Percentiles rank a stretch among this genome's conserved stretches.
These are phyloP conservation scores for Kwoniella sp. DNA, from an alignment of 768 basidiomycete genomes.

Conservation along the genomic window DNA sequence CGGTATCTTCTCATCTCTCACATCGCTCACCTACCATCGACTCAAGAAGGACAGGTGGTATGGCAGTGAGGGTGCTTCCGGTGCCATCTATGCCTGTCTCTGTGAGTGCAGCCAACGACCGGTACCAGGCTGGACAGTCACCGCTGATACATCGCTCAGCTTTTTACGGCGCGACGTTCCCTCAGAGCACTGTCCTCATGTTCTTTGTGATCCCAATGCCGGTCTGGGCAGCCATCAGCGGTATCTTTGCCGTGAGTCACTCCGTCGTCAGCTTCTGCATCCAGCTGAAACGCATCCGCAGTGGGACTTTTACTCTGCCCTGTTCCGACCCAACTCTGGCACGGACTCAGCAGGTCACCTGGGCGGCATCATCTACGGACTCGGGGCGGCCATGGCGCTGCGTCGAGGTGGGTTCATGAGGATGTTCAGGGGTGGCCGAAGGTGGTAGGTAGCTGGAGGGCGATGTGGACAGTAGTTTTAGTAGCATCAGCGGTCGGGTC, in stretches of 20 bases:
- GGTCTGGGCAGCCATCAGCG: slow-evolving; percentile 42
- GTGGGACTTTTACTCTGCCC: slow-evolving; percentile 41
- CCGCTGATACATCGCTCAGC: slow-evolving; percentile 16
- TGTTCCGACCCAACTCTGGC: slow-evolving; percentile 24
- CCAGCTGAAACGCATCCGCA: slow-evolving; percentile 6
- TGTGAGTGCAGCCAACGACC: slow-evolving; percentile 4
- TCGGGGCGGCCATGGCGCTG: slow-evolving; percentile 32
- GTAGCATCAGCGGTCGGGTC: no score
- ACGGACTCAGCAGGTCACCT: slow-evolving; percentile 48
- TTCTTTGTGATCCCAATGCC: slow-evolving; percentile 49
- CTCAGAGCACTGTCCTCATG: slow-evolving; percentile 41
- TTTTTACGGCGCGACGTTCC: slow-evolving; percentile 46
- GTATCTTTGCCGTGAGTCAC: slow-evolving; percentile 45
- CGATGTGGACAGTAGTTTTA: not conserved
- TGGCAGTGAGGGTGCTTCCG: slow-evolving; percentile 47
- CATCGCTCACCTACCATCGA: slow-evolving; percentile 40
- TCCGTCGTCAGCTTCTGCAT: not conserved
- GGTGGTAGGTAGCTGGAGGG: slow-evolving; percentile 14
- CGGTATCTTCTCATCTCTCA: slow-evolving; percentile 37
- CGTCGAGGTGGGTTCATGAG: slow-evolving; percentile 26
- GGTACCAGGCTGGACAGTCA: not conserved
- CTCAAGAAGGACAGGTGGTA: slow-evolving; percentile 21
- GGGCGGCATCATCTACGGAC: slow-evolving; percentile 43
- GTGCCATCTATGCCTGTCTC: slow-evolving; percentile 46
- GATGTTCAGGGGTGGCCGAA: slow-evolving; percentile 13